Evolutionary conservation across 1,284 basidiomycete genomes (phyloP), one percentile per base, ranked within the genome.

Genomic region (Pseudozyma pruni): DNA sequence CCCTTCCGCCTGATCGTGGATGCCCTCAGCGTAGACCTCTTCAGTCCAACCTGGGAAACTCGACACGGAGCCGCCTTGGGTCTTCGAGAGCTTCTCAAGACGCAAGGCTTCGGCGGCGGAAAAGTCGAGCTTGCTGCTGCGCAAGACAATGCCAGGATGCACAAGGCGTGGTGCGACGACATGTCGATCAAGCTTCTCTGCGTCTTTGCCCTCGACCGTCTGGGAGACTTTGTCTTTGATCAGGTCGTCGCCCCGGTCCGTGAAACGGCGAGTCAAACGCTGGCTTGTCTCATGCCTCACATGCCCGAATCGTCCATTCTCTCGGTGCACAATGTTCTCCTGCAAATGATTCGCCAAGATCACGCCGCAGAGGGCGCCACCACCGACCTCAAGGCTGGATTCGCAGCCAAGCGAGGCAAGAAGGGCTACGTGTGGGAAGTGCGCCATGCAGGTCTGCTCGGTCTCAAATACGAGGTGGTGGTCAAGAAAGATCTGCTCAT

Each of bases 171-270:
- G 93, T 92, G 91, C 83, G 94, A 94, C 72, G 89, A 90, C 58
- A 85, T 97, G 16, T 90, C 93, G 2, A 89, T 92, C 10, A 90
- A 91, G 72, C 88, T 98, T 46, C 87, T 98, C 2, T 91, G 90
- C 71, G 89, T 98, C 11, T 91, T 98, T 72, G 90, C 94, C n/a
- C 86, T 98, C 17, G 96, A 99, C 83, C 89, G 96, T 14, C 97
- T 99, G 74, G 94, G 94, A 8, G 96, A 99, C 84, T 99, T 96
- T 80, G 90, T 98, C 38, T 92, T 94, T 8, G 96, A 99, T 81
- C 94, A 93, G 88, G 93, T 98, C 43, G 89, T 98, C 17, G 95
- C 95, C 6, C 96, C 96, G 23, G 95, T 99, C 2, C 89, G 96
- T 43, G 96, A 99, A 83, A 96, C 92, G 0, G 93, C 93, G 1